Evolutionary conservation across 1,284 basidiomycete genomes (phyloP), one percentile per base, ranked within the genome.

Genomic region (Neotropicomus parvogracilis): DNA sequence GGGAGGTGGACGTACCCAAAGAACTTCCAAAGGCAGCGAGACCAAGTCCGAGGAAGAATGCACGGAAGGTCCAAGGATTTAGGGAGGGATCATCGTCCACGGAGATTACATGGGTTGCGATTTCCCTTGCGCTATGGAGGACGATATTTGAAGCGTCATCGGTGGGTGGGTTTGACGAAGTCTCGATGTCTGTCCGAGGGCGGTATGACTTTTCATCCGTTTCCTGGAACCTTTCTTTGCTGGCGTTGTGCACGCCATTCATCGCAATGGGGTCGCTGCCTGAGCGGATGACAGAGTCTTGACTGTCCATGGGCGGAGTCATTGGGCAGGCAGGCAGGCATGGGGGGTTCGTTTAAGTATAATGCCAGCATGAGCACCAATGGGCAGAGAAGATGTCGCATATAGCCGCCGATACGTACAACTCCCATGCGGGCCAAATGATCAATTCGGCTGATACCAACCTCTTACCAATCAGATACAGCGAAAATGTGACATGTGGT

Each of bases 1-100:
- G 4, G 4, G n/a, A 26, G 8, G 39, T 12, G 4, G 33, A 43
- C 50, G 49, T 34, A 64, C 59, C 72, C 37, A 79, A 59, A 21
- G 76, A 78, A 24, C 80, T 74, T 42, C 81, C 80, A 49, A 88
- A 81, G 5, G 77, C 73, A 19, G 80, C 79, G 5, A 84, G 71
- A 10, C 80, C 79, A 39, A 81, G 55, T 11, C 83, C 81, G n/a
- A 85, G 68, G 56, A 85, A 70, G 49, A 80, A 71, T 2, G 74
- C 68, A 5, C 82, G 72, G 50, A 84, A 71, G 0, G 83, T 85
- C 70, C 78, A 77, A 5, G 75, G 75, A 31, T 75, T 81, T 29
- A 81, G 67, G 0, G 69, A 65, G 0, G 78, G 75, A 52, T 84
- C 79, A 50, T 85, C 83, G 9, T 74, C 65, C 1, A 79, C 60